These are phyloP conservation scores for Phalaenopsis aphrodite DNA, from an alignment of 106 monocot species.

Conservation along the genomic window DNA sequence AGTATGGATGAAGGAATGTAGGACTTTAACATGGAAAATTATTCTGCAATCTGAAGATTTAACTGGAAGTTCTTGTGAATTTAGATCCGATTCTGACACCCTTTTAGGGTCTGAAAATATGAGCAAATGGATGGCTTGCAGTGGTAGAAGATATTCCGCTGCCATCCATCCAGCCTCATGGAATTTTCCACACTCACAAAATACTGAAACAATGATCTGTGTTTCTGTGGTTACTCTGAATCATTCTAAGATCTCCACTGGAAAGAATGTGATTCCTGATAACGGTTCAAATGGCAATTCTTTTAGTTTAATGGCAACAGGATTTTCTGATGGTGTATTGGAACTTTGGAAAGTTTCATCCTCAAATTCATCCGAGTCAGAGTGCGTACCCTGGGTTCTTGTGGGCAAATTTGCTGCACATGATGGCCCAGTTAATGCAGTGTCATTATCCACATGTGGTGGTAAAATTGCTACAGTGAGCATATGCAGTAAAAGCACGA, in stretches of 20 bases:
- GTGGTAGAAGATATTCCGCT: slow-evolving; percentile 29
- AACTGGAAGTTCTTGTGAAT: slow-evolving; percentile 19
- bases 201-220: slow-evolving; percentile 32
- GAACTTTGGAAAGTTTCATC: slow-evolving; percentile 71
- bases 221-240: slow-evolving; percentile 35
- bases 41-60: slow-evolving; percentile 36
- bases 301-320: slow-evolving; percentile 59
- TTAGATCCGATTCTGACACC: slow-evolving; percentile 16
- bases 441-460: slow-evolving; percentile 65
- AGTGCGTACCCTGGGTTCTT: slow-evolving; percentile 49
- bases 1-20: slow-evolving; percentile 57
- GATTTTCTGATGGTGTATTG: slow-evolving; percentile 67
- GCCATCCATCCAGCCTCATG: slow-evolving; percentile 28
- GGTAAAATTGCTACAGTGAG: slow-evolving; percentile 61
- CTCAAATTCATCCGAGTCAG: slow-evolving; percentile 20
- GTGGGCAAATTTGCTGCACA: slow-evolving; percentile 69
- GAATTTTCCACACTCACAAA: slow-evolving; percentile 28
- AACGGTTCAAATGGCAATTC: slow-evolving; percentile 4
- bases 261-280: slow-evolving; percentile 13
- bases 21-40: slow-evolving; percentile 72
- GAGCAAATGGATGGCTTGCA: slow-evolving; percentile 16
- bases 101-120: slow-evolving; percentile 7
- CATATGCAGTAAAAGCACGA: slow-evolving; percentile 16
- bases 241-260: slow-evolving; percentile 17
- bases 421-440: slow-evolving; percentile 46